Conservation (phyloP, 108 stramenopile species). For the Conticribra weissflogii region DNA sequence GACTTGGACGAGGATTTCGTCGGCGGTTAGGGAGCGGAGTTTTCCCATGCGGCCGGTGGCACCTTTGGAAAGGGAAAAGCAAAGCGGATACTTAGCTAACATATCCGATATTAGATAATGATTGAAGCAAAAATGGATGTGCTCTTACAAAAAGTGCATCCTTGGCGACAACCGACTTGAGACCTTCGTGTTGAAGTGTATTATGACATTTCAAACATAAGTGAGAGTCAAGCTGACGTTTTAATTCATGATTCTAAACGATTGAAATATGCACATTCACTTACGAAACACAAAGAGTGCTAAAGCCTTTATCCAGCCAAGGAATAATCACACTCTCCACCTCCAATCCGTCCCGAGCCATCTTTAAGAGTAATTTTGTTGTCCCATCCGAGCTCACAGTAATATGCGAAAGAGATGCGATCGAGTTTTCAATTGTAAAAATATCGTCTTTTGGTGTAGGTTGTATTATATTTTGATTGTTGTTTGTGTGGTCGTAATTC, state of each 20-base stretch:
- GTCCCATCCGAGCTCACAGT: constrained; percentile 61
- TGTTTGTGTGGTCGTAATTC: constrained; percentile 5
- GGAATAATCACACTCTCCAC: constrained; percentile 89
- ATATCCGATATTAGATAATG: too few species aligned
- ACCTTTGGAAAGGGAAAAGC: background rate
- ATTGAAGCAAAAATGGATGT: too few species aligned
- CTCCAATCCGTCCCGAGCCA: constrained; percentile 63
- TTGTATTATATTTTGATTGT: background rate
- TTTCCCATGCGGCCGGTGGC: constrained; percentile 81
- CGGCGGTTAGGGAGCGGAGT: constrained; percentile 61
- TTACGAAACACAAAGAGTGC: constrained; percentile 66
- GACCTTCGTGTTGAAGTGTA: too few species aligned
- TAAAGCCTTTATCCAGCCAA: constrained; percentile 57
- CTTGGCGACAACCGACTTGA: constrained; percentile 92
- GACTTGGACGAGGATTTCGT: constrained; percentile 87
- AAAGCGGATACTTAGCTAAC: background rate
- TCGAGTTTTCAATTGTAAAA: constrained; percentile 37
- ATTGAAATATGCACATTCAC: background rate
- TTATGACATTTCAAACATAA: too few species aligned
- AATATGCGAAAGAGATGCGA: constrained; percentile 43
- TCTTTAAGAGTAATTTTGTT: constrained; percentile 68
- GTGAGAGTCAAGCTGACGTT: too few species aligned
- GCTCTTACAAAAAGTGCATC: constrained; percentile 87
- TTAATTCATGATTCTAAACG: too few species aligned
- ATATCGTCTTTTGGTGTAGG: constrained; percentile 13